A percentile compares a stretch with the other conserved stretches of the same genome.
phyloP scores from a whole-genome alignment of 345 rosid genomes.

The Dovyalis caffra region DNA sequence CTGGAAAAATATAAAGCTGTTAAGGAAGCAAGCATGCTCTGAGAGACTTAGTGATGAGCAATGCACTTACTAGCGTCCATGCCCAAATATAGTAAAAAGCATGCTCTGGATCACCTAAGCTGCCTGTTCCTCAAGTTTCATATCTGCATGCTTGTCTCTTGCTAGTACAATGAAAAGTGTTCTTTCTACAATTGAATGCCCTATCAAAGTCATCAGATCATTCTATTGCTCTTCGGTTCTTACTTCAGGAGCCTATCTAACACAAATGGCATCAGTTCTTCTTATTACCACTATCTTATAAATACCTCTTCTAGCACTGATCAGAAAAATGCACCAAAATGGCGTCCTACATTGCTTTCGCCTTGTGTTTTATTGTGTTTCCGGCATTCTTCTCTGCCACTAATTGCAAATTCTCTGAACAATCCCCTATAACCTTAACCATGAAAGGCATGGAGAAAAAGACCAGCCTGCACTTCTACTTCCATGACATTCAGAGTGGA shows the following conservation, averaged over 20 bases:
- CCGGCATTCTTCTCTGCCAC: not conserved
- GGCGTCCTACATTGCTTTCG: conserved; percentile 4
- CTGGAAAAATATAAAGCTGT: too few relatives aligned
- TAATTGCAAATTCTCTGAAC: conserved; percentile 13
- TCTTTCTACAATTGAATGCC: too few relatives aligned
- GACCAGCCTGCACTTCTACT: conserved; percentile 23
- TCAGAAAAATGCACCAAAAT: not conserved
- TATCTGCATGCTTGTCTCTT: too few relatives aligned
- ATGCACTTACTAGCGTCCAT: not conserved
- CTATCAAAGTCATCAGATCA: too few relatives aligned
- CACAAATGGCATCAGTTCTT: not conserved
- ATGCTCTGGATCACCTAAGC: too few relatives aligned
- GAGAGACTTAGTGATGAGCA: not conserved
- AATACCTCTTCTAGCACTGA: not conserved
- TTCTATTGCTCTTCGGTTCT: too few relatives aligned
- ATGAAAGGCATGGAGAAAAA: conserved; percentile 8
- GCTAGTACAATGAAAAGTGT: too few relatives aligned
- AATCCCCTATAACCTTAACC: conserved; percentile 7
- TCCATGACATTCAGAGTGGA: conserved; percentile 1
- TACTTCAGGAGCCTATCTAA: not conserved
- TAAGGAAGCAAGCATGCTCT: conserved; percentile 12
- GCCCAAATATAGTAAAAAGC: not conserved
- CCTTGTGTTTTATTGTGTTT: not conserved
- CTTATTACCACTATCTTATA: conserved; percentile 1
- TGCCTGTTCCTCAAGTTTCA: too few relatives aligned